Conservation (phyloP, 78 protist species). For the Planoprotostelium fungivorum region DNA sequence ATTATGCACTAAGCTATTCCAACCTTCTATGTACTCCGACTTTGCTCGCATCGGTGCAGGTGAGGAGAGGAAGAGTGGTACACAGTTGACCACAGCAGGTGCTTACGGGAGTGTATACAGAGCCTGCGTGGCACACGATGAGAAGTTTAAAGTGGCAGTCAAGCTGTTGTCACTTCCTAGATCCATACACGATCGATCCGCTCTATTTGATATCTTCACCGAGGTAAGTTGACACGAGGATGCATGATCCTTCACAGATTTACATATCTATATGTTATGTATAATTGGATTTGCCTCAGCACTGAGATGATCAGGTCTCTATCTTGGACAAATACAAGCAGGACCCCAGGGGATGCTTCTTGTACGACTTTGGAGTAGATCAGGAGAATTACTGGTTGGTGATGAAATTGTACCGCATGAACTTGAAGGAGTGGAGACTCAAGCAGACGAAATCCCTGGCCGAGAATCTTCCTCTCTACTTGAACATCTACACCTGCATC, state of each 20-base stretch:
- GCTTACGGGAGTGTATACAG: slow-evolving; percentile 74
- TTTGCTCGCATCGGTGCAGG: neutral
- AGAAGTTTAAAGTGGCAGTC: slow-evolving; percentile 37
- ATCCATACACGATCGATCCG: slow-evolving; percentile 66
- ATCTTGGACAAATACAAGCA: slow-evolving; percentile 63
- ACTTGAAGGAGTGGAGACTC: slow-evolving; percentile 72
- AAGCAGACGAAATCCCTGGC: slow-evolving; percentile 44
- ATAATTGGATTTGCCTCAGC: too few species aligned
- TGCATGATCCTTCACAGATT: neutral
- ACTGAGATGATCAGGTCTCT: slow-evolving; percentile 8
- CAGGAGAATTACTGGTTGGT: slow-evolving; percentile 67
- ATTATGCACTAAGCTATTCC: slow-evolving; percentile 36
- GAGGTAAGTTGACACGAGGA: slow-evolving; percentile 22
- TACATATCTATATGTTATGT: too few species aligned
- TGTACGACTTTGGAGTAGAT: slow-evolving; percentile 82
- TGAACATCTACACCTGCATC: slow-evolving; percentile 48
- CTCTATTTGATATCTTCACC: slow-evolving; percentile 66
- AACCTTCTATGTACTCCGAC: slow-evolving; percentile 4
- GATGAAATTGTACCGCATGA: slow-evolving; percentile 63
- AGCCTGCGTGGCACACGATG: slow-evolving; percentile 45
- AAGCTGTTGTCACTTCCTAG: slow-evolving; percentile 57
- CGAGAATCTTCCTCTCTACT: slow-evolving; percentile 35
- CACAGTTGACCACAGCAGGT: slow-evolving; percentile 28
- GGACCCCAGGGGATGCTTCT: slow-evolving; percentile 59
- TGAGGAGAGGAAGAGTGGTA: slow-evolving; percentile 30